A percentile compares a stretch with the other conserved stretches of the same genome.
phyloP scores from a whole-genome alignment of 1,284 basidiomycete genomes.

The Irpex sp. region DNA sequence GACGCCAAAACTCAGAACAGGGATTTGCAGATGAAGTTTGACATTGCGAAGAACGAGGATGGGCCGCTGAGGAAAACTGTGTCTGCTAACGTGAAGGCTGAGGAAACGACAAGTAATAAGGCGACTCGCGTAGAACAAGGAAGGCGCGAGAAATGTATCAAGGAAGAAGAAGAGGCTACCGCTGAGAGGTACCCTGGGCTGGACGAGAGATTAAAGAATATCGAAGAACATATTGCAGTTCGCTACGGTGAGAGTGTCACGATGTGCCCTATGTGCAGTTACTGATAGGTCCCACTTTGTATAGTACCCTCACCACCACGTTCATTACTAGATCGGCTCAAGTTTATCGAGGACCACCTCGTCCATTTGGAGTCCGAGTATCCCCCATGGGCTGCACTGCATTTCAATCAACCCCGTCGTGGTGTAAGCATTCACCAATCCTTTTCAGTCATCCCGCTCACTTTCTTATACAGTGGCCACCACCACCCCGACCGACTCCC shows the following conservation, averaged over 20 bases:
- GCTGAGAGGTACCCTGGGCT: conserved; percentile 49
- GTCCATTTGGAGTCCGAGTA: conserved; percentile 69
- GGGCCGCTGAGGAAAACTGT: conserved; percentile 64
- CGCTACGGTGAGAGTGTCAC: conserved; percentile 54
- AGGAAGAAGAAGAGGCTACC: conserved; percentile 25
- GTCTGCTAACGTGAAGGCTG: conserved; percentile 14
- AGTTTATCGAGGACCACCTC: conserved; percentile 70
- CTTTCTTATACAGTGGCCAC: conserved; percentile 55
- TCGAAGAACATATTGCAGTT: conserved; percentile 66
- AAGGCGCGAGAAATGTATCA: conserved; percentile 11
- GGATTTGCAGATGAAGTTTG: conserved; percentile 75
- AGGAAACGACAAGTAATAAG: conserved; percentile 7
- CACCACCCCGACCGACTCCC: conserved; percentile 66
- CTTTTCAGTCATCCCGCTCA: background rate
- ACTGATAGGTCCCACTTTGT: background rate
- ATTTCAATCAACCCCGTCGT: conserved; percentile 75
- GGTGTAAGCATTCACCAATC: conserved; percentile 44
- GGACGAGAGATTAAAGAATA: conserved; percentile 53
- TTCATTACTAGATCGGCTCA: conserved; percentile 55
- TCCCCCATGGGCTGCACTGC: conserved; percentile 77
- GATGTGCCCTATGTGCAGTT: background rate
- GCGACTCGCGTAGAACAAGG: conserved; percentile 18
- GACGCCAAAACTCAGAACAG: conserved; percentile 66
- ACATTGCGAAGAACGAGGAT: conserved; percentile 74
- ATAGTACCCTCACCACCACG: conserved; percentile 65